Base-by-base conservation (phyloP, 176 grass and related monocot species). In the Neostapfia colusana region DNA sequence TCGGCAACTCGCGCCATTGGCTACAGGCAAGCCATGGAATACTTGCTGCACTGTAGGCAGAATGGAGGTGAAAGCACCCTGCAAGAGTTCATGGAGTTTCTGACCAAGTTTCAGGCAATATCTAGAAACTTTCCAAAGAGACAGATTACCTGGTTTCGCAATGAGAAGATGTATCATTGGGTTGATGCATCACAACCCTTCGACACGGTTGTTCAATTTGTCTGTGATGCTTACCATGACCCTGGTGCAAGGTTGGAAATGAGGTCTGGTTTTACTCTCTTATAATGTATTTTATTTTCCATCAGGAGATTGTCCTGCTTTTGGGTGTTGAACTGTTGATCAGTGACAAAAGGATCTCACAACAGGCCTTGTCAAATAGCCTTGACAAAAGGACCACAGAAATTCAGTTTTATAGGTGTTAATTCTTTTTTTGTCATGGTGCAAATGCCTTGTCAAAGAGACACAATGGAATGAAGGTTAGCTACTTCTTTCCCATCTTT, bases 1-100 rank as follows among this genome's bases (percentile, higher is more conserved):
- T 51, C 49, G 20, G 49, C 49, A 20, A 51, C 49, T 51, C 16
- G 49, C 1, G 49, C 49, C 49, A 51, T 51, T 51, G 49, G 91
- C 49, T 97, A 97, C 78, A 91, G 87, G 67, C 94, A 97, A 64
- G 51, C 94, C 59, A 97, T 93, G 94, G 83, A 85, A 17, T 93
- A 89, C 77, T 80, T 97, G 70, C 31, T 85, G 51, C 84, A 81
- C 14, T 97, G 94, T 78, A 88, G 86, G 54, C 66, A 84, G 62
- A 79, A 80, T 16, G 88, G 81, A 54, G 90, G 93, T 13, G 83
- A 74, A 60, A 97, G 90, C 88, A 83, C 49, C 1, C 49, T 17
- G 5, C 49, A 51, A 51, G 49, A 51, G 18, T 51, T 51, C 49
- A 51, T 20, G 49, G 49, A 51, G 17, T 51, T 51, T 51, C 49